Conservation (phyloP, 169 alveolate genomes). For the Perkinsus olseni region DNA sequence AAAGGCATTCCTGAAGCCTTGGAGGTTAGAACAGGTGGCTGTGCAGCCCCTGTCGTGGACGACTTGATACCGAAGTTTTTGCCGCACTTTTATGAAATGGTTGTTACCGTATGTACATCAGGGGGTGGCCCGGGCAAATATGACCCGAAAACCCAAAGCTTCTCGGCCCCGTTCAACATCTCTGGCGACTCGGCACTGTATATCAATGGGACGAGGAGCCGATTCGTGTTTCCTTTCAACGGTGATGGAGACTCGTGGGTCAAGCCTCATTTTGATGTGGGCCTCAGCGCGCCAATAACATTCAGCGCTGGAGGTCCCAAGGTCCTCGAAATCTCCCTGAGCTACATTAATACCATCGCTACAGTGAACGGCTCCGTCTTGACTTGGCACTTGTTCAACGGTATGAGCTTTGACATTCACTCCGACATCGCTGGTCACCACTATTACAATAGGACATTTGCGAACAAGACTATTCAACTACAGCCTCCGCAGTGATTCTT, state of each 20-base stretch:
- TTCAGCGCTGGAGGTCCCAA: neutral
- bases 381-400: neutral
- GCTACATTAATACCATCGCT: neutral
- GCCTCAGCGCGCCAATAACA: neutral
- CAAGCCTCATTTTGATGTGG: neutral
- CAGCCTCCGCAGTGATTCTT: too few relatives aligned
- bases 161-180: neutral
- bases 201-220: neutral
- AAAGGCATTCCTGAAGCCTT: neutral
- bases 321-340: neutral
- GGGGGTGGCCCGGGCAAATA: neutral
- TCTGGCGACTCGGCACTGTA: neutral
- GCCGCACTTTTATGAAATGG: neutral
- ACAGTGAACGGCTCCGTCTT: neutral
- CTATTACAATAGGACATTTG: too few relatives aligned
- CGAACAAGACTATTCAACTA: too few relatives aligned
- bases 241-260: neutral
- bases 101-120: neutral
- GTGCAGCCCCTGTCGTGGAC: neutral
- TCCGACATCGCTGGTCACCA: too few relatives aligned
- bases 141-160: neutral
- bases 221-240: neutral
- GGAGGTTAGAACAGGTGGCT: neutral
- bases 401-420: neutral
- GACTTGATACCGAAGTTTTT: neutral